Conservation (phyloP, 768 basidiomycete genomes). For the Favolaschia claudopus region DNA sequence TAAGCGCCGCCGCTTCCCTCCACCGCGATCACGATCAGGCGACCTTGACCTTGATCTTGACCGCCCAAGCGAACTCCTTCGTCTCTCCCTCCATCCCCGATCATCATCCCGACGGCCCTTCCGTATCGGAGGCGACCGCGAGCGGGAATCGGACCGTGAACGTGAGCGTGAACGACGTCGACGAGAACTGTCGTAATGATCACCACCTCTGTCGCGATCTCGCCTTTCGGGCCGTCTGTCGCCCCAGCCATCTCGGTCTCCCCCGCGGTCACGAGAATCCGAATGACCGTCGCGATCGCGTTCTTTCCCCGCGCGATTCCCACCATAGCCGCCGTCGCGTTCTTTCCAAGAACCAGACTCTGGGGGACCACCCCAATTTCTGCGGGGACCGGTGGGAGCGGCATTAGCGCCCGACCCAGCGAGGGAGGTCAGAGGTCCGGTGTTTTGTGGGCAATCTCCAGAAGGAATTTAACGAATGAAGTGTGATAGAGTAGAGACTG, state of each 20-base stretch:
- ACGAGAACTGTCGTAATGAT: conserved; percentile 33
- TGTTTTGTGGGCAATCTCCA: conserved; percentile 62
- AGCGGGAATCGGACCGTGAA: conserved; percentile 38
- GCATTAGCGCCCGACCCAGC: conserved; percentile 44
- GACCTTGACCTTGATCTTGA: too few relatives aligned
- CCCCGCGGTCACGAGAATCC: conserved; percentile 29
- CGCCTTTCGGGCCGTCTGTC: conserved; percentile 31
- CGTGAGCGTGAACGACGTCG: conserved; percentile 34
- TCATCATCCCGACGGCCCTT: conserved; percentile 29
- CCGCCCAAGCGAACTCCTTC: conserved; percentile 44
- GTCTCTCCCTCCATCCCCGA: conserved; percentile 33
- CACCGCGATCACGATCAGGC: conserved; percentile 34
- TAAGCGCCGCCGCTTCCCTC: conserved; percentile 65
- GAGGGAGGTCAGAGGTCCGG: conserved; percentile 41
- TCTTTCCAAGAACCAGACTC: conserved; percentile 46
- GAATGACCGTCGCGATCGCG: conserved; percentile 19
- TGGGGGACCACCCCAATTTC: conserved; percentile 39
- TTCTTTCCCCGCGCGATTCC: conserved; percentile 26
- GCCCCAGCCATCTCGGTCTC: conserved; percentile 34
- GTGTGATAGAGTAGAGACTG: neutral
- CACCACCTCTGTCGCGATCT: conserved; percentile 33
- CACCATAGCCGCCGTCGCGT: conserved; percentile 27
- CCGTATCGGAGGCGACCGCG: conserved; percentile 38
- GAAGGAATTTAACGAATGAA: neutral
- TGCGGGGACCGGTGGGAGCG: conserved; percentile 38